phyloP scores from a whole-genome alignment of 176 grass and related monocot genomes.

The Areca catechu region DNA sequence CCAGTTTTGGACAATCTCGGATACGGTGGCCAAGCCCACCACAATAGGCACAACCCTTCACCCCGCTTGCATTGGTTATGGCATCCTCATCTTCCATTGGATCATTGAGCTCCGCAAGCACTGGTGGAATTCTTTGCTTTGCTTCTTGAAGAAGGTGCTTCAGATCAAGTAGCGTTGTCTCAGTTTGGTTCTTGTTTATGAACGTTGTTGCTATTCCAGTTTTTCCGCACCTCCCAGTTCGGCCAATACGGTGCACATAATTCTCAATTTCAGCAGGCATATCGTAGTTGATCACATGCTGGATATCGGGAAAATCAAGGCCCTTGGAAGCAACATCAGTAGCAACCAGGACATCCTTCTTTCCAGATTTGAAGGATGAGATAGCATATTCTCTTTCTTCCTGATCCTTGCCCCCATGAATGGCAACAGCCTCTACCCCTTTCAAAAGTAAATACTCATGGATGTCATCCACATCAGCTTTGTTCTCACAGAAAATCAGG shows the following conservation, averaged over 20 bases:
- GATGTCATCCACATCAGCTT: constrained; percentile 83
- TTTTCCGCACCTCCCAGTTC: not conserved
- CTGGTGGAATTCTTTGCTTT: not conserved
- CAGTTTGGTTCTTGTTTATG: not conserved
- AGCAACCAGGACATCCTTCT: constrained; percentile 81
- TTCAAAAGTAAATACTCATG: constrained; percentile 95
- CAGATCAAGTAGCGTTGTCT: not conserved
- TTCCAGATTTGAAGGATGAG: constrained; percentile 60
- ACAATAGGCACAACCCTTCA: not conserved
- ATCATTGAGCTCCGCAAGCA: not conserved
- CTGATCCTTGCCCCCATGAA: constrained; percentile 95
- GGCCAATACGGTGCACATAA: not conserved
- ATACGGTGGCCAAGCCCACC: constrained; percentile 31
- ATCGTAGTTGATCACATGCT: constrained; percentile 96
- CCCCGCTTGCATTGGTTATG: constrained; percentile 30
- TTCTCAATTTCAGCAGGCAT: constrained; percentile 41
- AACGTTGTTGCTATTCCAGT: not conserved
- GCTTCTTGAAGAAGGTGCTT: not conserved
- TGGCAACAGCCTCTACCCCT: constrained; percentile 84
- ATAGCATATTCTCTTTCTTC: constrained; percentile 88
- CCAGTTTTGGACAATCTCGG: constrained; percentile 20
- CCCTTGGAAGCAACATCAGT: constrained; percentile 96
- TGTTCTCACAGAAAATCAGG: constrained; percentile 88
- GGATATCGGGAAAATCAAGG: constrained; percentile 93
- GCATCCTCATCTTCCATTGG: constrained; percentile 26